These are phyloP conservation scores for Meyerozyma athensensis DNA, from an alignment of 1,139 yeast species.

Conservation along the genomic window DNA sequence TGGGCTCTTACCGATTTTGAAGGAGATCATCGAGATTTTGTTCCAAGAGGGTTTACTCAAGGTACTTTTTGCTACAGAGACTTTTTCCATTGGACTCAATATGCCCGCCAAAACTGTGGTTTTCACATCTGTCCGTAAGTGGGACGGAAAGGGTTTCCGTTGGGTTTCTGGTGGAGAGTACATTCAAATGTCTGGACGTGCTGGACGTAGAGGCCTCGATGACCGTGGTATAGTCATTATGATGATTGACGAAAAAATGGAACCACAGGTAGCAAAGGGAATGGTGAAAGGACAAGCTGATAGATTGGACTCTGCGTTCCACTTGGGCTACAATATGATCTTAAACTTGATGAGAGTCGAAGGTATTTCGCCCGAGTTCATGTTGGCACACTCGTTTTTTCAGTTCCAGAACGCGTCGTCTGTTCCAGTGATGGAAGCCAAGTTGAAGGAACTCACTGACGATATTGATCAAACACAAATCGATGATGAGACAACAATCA, in stretches of 20 bases:
- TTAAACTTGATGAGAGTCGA: slow-evolving; percentile 93
- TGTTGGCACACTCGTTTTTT: slow-evolving; percentile 89
- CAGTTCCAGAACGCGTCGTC: slow-evolving; percentile 93
- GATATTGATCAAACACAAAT: slow-evolving; percentile 47
- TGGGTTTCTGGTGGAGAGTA: slow-evolving; percentile 99
- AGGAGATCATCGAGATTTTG: slow-evolving; percentile 93
- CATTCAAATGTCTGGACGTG: slow-evolving; percentile 99
- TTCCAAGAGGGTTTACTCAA: slow-evolving; percentile 95
- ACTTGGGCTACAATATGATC: slow-evolving; percentile 95
- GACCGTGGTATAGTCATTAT: slow-evolving; percentile 97
- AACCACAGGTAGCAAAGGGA: slow-evolving; percentile 97
- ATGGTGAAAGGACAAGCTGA: slow-evolving; percentile 99
- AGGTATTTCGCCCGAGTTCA: slow-evolving; percentile 96
- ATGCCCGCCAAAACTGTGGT: slow-evolving; percentile 99
- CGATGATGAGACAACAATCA: slow-evolving; percentile 70
- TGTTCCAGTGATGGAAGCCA: slow-evolving; percentile 76
- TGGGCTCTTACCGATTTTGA: slow-evolving; percentile 89
- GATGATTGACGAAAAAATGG: slow-evolving; percentile 99
- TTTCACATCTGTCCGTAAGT: slow-evolving; percentile 93
- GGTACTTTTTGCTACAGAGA: slow-evolving; percentile 94
- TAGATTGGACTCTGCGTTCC: slow-evolving; percentile 93
- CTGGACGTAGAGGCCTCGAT: slow-evolving; percentile 99
- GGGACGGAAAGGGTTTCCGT: slow-evolving; percentile 96
- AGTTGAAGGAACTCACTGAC: slow-evolving; percentile 49
- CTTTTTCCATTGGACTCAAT: slow-evolving; percentile 95